These are phyloP conservation scores for Dioscorea zingiberensis DNA, from an alignment of 106 monocot species.

Conservation along the genomic window DNA sequence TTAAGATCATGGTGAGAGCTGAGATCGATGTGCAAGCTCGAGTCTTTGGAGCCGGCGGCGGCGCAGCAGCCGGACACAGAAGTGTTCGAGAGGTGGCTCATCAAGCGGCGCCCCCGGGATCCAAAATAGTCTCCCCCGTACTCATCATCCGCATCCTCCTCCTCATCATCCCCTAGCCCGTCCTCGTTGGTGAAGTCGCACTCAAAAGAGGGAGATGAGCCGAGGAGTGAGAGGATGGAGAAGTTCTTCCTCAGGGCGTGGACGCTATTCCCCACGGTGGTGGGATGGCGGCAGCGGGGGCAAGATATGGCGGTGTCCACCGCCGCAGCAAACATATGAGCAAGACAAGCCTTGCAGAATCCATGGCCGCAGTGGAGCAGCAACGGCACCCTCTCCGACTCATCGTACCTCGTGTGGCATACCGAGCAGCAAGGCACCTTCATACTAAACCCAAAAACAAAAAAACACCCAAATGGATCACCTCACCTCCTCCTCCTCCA, in stretches of 20 bases:
- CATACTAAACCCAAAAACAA: constrained; percentile 20
- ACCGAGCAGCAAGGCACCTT: constrained; percentile 94
- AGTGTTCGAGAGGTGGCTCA: constrained; percentile 4
- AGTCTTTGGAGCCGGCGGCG: neutral
- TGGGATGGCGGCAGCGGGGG: constrained; percentile 90
- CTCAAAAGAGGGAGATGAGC: constrained; percentile 60
- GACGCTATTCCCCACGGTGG: constrained; percentile 87
- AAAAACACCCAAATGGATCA: neutral
- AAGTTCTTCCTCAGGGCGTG: constrained; percentile 91
- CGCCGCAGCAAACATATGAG: constrained; percentile 76
- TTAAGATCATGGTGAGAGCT: constrained; percentile 69
- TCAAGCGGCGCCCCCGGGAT: constrained; percentile 6
- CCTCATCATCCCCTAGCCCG: constrained; percentile 20
- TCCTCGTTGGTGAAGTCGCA: constrained; percentile 58
- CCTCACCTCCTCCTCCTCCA: constrained; percentile 4
- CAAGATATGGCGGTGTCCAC: constrained; percentile 61
- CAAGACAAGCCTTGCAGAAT: constrained; percentile 81
- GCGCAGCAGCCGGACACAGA: constrained; percentile 43
- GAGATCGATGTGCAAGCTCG: constrained; percentile 51
- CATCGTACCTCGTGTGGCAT: constrained; percentile 87
- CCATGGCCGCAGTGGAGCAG: constrained; percentile 96
- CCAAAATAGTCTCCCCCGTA: constrained; percentile 35
- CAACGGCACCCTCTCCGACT: constrained; percentile 71
- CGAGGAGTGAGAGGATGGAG: constrained; percentile 73
- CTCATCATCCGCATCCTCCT: constrained; percentile 15